Conservation (phyloP, 2,329 filamentous ascomycete species). For the Annulohypoxylon truncatum region DNA sequence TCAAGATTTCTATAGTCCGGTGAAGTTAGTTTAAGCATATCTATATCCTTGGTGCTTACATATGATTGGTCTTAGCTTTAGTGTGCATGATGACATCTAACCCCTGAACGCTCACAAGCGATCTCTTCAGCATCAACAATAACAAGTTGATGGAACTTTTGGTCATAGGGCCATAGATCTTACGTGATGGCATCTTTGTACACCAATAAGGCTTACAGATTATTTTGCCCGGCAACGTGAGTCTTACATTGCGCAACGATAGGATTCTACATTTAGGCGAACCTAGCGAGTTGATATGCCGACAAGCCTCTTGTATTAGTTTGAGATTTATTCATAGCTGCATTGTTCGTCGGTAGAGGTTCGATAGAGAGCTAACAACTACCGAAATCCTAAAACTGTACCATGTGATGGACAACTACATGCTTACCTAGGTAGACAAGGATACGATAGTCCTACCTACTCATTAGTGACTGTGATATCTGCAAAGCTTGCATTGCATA, state of each 20-base stretch:
- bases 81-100: background rate
- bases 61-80: background rate
- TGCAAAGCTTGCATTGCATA: constrained; percentile 8
- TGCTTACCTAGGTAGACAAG: background rate
- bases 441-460: background rate
- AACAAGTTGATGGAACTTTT: background rate
- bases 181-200: no score
- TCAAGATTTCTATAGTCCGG: background rate
- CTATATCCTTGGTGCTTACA: background rate
- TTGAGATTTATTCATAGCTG: background rate
- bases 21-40: background rate
- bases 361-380: background rate
- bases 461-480: background rate
- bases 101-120: background rate
- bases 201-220: background rate
- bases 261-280: background rate
- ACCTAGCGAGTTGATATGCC: background rate
- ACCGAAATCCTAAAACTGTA: background rate
- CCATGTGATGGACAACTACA: background rate
- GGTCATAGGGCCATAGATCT: background rate
- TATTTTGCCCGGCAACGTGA: background rate
- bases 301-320: background rate
- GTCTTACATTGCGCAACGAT: background rate
- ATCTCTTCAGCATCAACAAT: background rate
- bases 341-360: background rate